Evolutionary conservation across 2,329 filamentous ascomycete species (phyloP).

Genomic region (Exophiala sp.): DNA sequence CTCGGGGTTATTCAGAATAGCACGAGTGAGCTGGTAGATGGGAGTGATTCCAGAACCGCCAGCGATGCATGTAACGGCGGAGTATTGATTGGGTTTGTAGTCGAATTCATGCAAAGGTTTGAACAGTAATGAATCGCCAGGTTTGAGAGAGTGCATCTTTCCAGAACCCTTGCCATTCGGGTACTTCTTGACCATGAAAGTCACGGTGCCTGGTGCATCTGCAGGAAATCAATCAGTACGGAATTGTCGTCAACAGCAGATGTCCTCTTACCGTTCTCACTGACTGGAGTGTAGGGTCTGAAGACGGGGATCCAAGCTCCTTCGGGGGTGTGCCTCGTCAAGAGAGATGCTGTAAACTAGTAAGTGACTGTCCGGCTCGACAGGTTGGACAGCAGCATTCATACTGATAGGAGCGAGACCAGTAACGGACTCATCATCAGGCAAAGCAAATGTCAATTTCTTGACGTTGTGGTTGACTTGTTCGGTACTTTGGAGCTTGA

Average conservation of each 20-base stretch:
- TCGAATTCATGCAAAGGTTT: conserved; percentile 53
- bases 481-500: conserved; percentile 52
- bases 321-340: conserved; percentile 59
- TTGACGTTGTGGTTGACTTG: conserved; percentile 59
- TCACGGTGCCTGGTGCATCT: conserved; percentile 58
- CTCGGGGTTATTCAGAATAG: conserved; percentile 58
- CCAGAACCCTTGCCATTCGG: conserved; percentile 62
- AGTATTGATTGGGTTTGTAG: conserved; percentile 50
- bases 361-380: conserved; percentile 1
- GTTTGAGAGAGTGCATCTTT: conserved; percentile 63
- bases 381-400: background rate
- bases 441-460: conserved; percentile 55
- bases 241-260: background rate
- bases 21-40: conserved; percentile 61
- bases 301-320: conserved; percentile 58
- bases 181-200: conserved; percentile 67
- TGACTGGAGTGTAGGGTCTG: conserved; percentile 66
- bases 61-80: conserved; percentile 61
- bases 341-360: conserved; percentile 47
- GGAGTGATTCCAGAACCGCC: conserved; percentile 72
- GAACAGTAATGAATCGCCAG: conserved; percentile 61
- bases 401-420: conserved; percentile 41
- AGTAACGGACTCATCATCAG: conserved; percentile 45
- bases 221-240: conserved; percentile 13
- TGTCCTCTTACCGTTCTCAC: conserved; percentile 43